A percentile compares a stretch with the other conserved stretches of the same genome.
phyloP scores from a whole-genome alignment of 73 alveolate species.

The Paramecium primaurelia region DNA sequence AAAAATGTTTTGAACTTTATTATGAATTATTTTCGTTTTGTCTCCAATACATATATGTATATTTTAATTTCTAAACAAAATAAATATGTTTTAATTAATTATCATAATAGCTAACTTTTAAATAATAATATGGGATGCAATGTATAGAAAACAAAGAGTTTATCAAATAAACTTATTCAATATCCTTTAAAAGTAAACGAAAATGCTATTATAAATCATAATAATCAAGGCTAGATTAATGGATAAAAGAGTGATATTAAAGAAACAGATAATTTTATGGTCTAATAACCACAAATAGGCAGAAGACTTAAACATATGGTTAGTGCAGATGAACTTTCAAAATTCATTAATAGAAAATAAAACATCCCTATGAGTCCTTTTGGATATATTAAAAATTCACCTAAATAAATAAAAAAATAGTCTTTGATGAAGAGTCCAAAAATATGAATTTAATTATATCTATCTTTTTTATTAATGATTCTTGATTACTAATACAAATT shows the following conservation, averaged over 20 bases:
- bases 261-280: not conserved
- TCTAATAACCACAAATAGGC: not conserved
- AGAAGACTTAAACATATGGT: not conserved
- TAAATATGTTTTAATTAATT: not conserved
- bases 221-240: not conserved
- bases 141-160: not conserved
- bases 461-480: not conserved
- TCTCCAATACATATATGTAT: too few species aligned
- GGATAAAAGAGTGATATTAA: not conserved
- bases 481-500: not conserved
- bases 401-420: not conserved
- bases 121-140: not conserved
- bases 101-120: not conserved
- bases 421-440: not conserved
- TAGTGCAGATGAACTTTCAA: not conserved
- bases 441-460: not conserved
- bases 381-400: not conserved
- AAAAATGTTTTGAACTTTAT: not conserved
- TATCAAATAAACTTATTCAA: not conserved
- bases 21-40: not conserved
- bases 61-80: not conserved
- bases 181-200: not conserved
- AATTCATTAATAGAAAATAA: not conserved
- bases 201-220: not conserved
- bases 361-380: not conserved